Conservation (phyloP, 352 stramenopile genomes). For the Thraustochytrium striatum region DNA sequence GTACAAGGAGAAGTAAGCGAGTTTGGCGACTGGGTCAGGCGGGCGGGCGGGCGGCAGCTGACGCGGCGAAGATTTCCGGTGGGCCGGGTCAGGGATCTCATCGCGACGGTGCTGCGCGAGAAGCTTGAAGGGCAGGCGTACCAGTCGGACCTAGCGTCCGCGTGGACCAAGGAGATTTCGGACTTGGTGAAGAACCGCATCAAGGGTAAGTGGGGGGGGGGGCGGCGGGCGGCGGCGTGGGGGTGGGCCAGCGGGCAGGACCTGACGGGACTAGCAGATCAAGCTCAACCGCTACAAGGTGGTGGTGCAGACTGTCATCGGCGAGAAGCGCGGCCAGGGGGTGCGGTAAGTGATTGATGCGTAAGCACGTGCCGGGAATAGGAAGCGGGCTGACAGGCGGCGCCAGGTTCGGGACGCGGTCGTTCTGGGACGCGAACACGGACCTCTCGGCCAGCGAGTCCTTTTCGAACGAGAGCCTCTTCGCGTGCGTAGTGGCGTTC, state of each 20-base stretch:
- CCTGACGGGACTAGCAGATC: neutral
- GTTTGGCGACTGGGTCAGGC: too few relatives aligned
- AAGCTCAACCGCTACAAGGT: conserved; percentile 47
- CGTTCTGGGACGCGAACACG: conserved; percentile 34
- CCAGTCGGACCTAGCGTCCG: conserved; percentile 14
- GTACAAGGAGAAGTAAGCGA: conserved; percentile 49
- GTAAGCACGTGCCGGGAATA: neutral
- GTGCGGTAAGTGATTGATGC: conserved; percentile 19
- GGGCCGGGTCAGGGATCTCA: conserved; percentile 8
- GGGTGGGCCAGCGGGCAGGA: neutral
- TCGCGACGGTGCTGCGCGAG: conserved; percentile 11
- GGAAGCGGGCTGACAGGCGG: neutral
- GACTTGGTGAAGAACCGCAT: conserved; percentile 43
- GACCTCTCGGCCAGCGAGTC: conserved; percentile 24
- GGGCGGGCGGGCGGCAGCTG: too few relatives aligned
- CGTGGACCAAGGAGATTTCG: conserved; percentile 42
- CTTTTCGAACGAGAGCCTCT: conserved; percentile 40
- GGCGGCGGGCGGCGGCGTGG: neutral
- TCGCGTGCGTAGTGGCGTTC: conserved; percentile 41
- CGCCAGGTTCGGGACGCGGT: conserved; percentile 24
- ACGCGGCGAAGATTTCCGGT: conserved; percentile 33
- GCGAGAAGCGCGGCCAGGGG: conserved; percentile 43
- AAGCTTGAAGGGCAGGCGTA: conserved; percentile 32
- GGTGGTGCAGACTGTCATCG: conserved; percentile 43
- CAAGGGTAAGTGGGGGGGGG: conserved; percentile 13